Evolutionary conservation across 441 rosid species (phyloP), one percentile per base, ranked within the genome.

Genomic region (Erysimum pusillum): DNA sequence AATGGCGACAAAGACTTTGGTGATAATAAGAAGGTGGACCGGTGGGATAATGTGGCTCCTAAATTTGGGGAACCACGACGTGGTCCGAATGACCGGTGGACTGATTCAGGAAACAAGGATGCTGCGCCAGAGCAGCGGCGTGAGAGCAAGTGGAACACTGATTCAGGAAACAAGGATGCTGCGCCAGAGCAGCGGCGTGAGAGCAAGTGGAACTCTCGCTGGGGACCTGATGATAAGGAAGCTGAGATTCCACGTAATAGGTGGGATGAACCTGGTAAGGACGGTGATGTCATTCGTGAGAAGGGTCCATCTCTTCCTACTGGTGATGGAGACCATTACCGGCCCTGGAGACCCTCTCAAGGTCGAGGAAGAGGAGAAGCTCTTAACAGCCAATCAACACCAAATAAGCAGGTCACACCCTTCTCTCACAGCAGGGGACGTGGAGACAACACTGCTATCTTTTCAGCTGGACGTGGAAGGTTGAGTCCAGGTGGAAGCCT

Each of bases 131-230:
- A 91, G 64, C 98, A 90, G 84, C 87, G 93, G 39, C 95, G 97
- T 31, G 99, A 94, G 83, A 92, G 93, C 87, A 96, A 92, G 87
- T 96, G 99, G 98, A 96, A 88, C 85, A 82, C 82, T 80, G 99
- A 96, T 80, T 85, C 88, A 32, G 83, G 85, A 71, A 91, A 85
- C 85, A 90, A 83, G 86, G 98, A 92, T 64, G 75, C 83, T 66
- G 91, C 70, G 62, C 67, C 89, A 78, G 98, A 91, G 64, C 98
- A 90, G 84, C 87, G 93, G 39, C 95, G 97, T 31, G 99, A 94
- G 83, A 92, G 93, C 87, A 96, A 92, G 87, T 96, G 99, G 98
- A 96, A 88, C 85, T 85, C 98, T 45, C 94, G 97, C 67, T 94
- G 99, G 97, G 99, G 99, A 1, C 99, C 97, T 82, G 95, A 87